These are phyloP conservation scores for Mycena indigotica DNA, from an alignment of 768 basidiomycete species.

Conservation along the genomic window DNA sequence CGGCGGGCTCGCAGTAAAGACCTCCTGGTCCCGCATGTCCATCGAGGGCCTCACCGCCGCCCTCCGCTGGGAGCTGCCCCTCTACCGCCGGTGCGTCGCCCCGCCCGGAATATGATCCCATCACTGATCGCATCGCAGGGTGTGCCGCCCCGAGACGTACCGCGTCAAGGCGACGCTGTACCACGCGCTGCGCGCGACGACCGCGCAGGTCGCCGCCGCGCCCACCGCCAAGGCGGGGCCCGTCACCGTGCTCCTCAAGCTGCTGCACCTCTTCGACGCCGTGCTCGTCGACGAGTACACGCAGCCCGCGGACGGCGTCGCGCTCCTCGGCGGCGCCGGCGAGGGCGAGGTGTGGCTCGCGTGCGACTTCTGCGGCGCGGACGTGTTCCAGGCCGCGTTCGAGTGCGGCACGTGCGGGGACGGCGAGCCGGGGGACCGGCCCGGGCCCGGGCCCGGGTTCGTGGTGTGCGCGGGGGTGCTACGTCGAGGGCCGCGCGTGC, in stretches of 20 bases:
- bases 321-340: slow-evolving; percentile 15
- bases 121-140: too few species aligned
- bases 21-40: slow-evolving; percentile 87
- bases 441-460: too few species aligned
- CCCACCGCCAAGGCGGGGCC: slow-evolving; percentile 3
- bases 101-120: too few species aligned
- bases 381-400: slow-evolving; percentile 82
- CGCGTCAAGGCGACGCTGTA: slow-evolving; percentile 69
- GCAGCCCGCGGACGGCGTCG: slow-evolving; percentile 24
- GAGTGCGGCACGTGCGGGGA: slow-evolving; percentile 58
- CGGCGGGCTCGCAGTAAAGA: slow-evolving; percentile 81
- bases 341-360: slow-evolving; percentile 33
- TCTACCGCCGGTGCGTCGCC: slow-evolving; percentile 81
- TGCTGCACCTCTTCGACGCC: slow-evolving; percentile 19
- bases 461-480: slow-evolving; percentile 78
- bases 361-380: slow-evolving; percentile 82
- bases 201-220: slow-evolving; percentile 1
- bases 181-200: slow-evolving; percentile 45
- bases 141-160: slow-evolving; percentile 81
- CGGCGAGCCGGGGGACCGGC: too few species aligned
- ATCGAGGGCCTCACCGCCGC: slow-evolving; percentile 59
- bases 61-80: slow-evolving; percentile 71
- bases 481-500: slow-evolving; percentile 78
- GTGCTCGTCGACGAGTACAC: slow-evolving; percentile 26
- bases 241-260: slow-evolving; percentile 2